phyloP scores from a whole-genome alignment of 352 stramenopile species.

The Phytophthora capsici region DNA sequence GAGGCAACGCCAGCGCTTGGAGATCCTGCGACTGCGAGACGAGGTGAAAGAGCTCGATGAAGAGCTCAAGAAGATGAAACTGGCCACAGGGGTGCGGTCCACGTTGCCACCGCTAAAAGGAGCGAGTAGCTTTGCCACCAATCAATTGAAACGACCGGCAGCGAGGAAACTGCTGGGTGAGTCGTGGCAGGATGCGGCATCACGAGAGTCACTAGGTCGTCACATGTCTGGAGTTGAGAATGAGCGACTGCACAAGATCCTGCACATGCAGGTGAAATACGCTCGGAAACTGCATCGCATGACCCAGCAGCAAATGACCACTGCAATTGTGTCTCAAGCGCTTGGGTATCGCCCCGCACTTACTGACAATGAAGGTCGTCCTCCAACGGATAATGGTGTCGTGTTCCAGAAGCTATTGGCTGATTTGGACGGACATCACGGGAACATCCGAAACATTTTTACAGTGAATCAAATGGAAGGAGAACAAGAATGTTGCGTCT shows the following conservation, averaged over 20 bases:
- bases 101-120: constrained; percentile 20
- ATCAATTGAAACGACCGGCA: neutral
- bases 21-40: constrained; percentile 21
- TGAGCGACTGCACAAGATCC: constrained; percentile 14
- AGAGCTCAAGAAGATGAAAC: constrained; percentile 27
- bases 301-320: constrained; percentile 19
- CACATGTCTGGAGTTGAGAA: constrained; percentile 19
- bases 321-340: constrained; percentile 2
- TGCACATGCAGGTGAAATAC: constrained; percentile 21
- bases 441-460: constrained; percentile 5
- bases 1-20: constrained; percentile 17
- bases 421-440: constrained; percentile 6
- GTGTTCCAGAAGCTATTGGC: constrained; percentile 23
- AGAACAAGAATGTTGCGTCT: constrained; percentile 4
- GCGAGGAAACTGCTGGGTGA: constrained; percentile 9
- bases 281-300: constrained; percentile 27
- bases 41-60: constrained; percentile 21
- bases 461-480: neutral
- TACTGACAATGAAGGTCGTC: neutral
- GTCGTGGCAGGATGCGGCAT: constrained; percentile 24
- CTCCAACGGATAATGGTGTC: constrained; percentile 22
- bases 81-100: constrained; percentile 23
- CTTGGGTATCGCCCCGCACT: constrained; percentile 14
- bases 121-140: neutral
- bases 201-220: constrained; percentile 20